Conservation (phyloP, 176 grass and related monocot genomes). For the Zea luxurians region DNA sequence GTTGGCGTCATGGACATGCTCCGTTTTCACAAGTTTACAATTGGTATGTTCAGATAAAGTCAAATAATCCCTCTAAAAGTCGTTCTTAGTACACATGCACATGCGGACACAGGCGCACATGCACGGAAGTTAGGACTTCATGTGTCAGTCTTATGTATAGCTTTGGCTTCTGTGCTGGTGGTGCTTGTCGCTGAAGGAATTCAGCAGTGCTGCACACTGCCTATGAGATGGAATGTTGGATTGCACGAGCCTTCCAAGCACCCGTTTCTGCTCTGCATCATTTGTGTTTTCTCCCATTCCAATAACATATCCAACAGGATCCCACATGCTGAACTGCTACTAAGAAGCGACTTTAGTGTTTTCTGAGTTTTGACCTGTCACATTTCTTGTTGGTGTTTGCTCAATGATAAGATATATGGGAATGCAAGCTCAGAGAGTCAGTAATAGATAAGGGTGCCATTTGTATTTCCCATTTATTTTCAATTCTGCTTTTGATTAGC, state of each 20-base stretch:
- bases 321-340: background rate
- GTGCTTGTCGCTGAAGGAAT: background rate
- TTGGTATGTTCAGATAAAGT: conserved; percentile 47
- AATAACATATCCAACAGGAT: background rate
- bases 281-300: background rate
- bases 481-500: conserved; percentile 17
- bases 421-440: background rate
- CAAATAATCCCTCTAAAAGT: background rate
- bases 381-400: background rate
- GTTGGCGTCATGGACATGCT: conserved; percentile 99
- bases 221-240: background rate
- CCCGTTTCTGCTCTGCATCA: background rate
- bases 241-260: background rate
- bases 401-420: background rate
- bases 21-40: conserved; percentile 97
- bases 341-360: background rate
- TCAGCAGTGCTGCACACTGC: background rate
- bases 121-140: background rate
- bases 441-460: background rate
- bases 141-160: background rate
- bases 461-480: background rate
- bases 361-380: background rate
- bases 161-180: background rate
- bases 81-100: background rate
- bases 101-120: background rate